Conservation (phyloP, 768 basidiomycete genomes). For the Porphyrellus cyaneotinctus region DNA sequence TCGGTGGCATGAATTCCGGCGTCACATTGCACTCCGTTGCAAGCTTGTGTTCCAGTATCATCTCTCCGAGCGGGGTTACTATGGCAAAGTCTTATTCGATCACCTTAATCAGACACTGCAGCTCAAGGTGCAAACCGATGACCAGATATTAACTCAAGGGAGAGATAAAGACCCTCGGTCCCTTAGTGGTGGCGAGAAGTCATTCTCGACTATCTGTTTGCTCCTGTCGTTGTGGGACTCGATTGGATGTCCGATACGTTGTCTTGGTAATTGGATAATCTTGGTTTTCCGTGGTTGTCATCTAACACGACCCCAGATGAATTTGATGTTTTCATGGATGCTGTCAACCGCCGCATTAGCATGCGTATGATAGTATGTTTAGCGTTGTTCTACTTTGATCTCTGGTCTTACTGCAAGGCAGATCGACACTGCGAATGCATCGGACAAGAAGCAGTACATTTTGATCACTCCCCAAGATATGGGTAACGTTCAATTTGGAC, state of each 20-base stretch:
- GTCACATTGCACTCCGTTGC: conserved; percentile 85
- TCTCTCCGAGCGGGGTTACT: conserved; percentile 83
- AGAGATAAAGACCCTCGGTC: conserved; percentile 82
- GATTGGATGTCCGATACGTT: conserved; percentile 89
- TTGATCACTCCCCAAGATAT: conserved; percentile 96
- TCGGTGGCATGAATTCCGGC: conserved; percentile 85
- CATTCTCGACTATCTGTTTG: conserved; percentile 92
- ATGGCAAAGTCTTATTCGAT: conserved; percentile 84
- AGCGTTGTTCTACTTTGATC: not conserved
- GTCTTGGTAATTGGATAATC: conserved; percentile 57
- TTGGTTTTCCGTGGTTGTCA: not conserved
- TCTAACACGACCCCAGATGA: conserved; percentile 57
- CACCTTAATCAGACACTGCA: conserved; percentile 61
- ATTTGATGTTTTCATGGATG: conserved; percentile 98
- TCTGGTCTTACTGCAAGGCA: conserved; percentile 27
- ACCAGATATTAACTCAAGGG: conserved; percentile 60
- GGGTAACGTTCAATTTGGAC: conserved; percentile 65
- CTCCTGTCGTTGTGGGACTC: conserved; percentile 95
- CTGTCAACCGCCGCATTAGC: conserved; percentile 83
- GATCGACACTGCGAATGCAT: conserved; percentile 87
- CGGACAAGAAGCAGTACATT: conserved; percentile 88
- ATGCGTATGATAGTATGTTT: conserved; percentile 88
- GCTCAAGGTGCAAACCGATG: conserved; percentile 82
- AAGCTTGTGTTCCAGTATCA: conserved; percentile 78
- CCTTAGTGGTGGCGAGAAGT: conserved; percentile 92